phyloP scores from a whole-genome alignment of 345 rosid genomes.

The Schrenkiella parvula region DNA sequence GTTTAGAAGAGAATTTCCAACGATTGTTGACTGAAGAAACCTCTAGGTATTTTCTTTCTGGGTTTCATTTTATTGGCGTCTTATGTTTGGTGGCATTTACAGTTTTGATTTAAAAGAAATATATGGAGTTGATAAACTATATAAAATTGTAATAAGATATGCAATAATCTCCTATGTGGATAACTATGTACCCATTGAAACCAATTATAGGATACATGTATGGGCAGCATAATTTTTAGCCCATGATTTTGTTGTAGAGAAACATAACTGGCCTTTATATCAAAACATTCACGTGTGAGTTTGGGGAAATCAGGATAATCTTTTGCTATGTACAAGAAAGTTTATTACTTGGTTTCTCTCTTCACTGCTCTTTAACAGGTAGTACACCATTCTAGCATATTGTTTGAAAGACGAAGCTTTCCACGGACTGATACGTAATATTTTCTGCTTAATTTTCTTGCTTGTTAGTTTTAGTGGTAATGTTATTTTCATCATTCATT shows the following conservation, averaged over 20 bases:
- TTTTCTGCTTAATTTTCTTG: background rate
- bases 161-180: background rate
- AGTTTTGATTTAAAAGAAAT: background rate
- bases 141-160: background rate
- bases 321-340: background rate
- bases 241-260: slow-evolving; percentile 7
- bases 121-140: background rate
- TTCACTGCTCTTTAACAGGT: slow-evolving; percentile 6
- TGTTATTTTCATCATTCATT: slow-evolving; percentile 4
- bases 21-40: slow-evolving; percentile 52
- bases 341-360: background rate
- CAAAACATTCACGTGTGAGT: background rate
- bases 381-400: background rate
- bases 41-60: slow-evolving; percentile 50
- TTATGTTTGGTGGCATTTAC: background rate
- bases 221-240: slow-evolving; percentile 1
- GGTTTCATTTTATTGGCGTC: background rate
- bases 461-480: slow-evolving; percentile 16
- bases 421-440: background rate
- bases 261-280: slow-evolving; percentile 5
- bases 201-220: slow-evolving; percentile 2
- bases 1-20: slow-evolving; percentile 51
- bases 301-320: slow-evolving; percentile 8
- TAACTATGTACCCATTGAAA: slow-evolving; percentile 8
- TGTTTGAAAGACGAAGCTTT: background rate